These are phyloP conservation scores for Trametes villosa DNA, from an alignment of 768 basidiomycete species.

Conservation along the genomic window DNA sequence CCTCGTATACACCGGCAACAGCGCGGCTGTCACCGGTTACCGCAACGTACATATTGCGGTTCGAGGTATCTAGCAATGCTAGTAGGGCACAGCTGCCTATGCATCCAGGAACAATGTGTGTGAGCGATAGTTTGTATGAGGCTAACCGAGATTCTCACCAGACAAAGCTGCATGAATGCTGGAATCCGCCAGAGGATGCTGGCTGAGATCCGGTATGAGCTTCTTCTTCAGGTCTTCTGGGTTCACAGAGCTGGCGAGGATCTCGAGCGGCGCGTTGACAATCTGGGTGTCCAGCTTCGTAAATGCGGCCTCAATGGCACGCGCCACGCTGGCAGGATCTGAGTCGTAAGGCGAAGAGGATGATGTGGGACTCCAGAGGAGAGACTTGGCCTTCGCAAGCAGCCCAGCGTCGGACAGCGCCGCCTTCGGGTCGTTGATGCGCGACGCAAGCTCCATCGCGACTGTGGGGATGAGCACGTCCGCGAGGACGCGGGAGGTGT, in stretches of 20 bases:
- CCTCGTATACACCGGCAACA: conserved; percentile 91
- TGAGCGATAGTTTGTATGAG: neutral
- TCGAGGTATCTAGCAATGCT: conserved; percentile 84
- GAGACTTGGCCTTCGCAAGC: conserved; percentile 44
- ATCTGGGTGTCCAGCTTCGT: conserved; percentile 85
- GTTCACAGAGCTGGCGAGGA: conserved; percentile 64
- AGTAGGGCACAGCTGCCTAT: conserved; percentile 92
- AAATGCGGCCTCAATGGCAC: conserved; percentile 79
- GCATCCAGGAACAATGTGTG: neutral
- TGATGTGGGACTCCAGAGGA: conserved; percentile 39
- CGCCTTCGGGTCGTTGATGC: conserved; percentile 45
- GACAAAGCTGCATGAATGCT: conserved; percentile 85
- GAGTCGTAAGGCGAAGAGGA: conserved; percentile 40
- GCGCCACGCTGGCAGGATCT: conserved; percentile 58
- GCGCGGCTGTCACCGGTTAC: conserved; percentile 94
- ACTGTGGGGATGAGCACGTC: conserved; percentile 85
- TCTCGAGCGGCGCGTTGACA: conserved; percentile 72
- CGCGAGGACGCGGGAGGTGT: conserved; percentile 85
- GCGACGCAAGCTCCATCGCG: conserved; percentile 68
- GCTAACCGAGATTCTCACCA: conserved; percentile 42
- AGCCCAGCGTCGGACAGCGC: conserved; percentile 32
- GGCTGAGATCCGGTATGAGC: conserved; percentile 64
- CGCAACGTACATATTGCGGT: conserved; percentile 85
- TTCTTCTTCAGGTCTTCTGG: conserved; percentile 52
- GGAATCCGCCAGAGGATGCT: conserved; percentile 70